A percentile compares a stretch with the other conserved stretches of the same genome.
Evolutionary conservation across 441 rosid species (phyloP).

Genomic region (Brassica balearica): DNA sequence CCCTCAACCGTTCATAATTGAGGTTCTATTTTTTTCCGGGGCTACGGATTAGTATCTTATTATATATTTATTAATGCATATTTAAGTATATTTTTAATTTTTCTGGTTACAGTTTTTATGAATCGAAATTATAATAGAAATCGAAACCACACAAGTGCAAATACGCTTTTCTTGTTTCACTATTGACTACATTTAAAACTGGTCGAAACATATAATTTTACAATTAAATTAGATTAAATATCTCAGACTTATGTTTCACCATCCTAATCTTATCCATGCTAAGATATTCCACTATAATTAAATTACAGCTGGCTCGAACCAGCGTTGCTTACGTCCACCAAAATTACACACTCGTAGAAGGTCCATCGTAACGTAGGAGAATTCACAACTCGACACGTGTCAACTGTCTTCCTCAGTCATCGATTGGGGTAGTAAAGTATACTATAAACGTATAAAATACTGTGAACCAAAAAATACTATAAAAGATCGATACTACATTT

Average conservation of each 20-base stretch:
- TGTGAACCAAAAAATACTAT: too few relatives aligned
- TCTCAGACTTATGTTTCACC: background rate
- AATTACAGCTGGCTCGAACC: constrained; percentile 26
- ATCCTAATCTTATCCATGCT: background rate
- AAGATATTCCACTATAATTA: constrained; percentile 1
- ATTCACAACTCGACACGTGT: background rate
- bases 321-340: constrained; percentile 32
- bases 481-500: constrained; percentile 1
- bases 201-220: background rate
- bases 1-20: background rate
- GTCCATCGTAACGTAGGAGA: background rate
- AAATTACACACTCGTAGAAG: constrained; percentile 9
- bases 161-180: too few relatives aligned
- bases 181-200: background rate
- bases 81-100: background rate
- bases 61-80: background rate
- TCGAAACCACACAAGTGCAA: too few relatives aligned
- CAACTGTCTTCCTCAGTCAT: background rate
- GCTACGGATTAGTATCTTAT: background rate
- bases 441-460: constrained; percentile 1
- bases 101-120: background rate
- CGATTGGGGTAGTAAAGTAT: constrained; percentile 5
- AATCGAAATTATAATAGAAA: too few relatives aligned
- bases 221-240: background rate
- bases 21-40: background rate